Evolutionary conservation across 1,284 basidiomycete genomes (phyloP).

Genomic region (Ustilago tritici): DNA sequence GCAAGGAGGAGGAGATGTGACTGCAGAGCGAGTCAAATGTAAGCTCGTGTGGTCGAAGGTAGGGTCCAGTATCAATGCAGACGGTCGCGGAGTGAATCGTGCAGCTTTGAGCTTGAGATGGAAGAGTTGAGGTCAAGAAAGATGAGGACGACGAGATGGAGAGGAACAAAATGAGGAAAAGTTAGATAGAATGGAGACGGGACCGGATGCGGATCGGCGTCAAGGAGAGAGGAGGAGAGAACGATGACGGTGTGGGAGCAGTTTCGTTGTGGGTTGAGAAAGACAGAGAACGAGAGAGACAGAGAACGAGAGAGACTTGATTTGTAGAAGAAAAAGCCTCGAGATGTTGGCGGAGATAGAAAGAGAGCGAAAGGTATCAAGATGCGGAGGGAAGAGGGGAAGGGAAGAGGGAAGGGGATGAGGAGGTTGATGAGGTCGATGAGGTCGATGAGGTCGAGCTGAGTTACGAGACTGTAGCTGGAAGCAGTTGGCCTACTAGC

Average conservation of each 20-base stretch:
- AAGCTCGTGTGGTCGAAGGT: background rate
- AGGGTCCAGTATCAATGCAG: conserved; percentile 35
- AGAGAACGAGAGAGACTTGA: background rate
- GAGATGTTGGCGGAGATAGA: conserved; percentile 39
- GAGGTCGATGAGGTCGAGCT: background rate
- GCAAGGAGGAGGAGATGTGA: background rate
- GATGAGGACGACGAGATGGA: background rate
- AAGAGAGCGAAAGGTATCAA: conserved; percentile 10
- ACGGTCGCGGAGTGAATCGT: conserved; percentile 4
- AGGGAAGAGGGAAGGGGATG: background rate
- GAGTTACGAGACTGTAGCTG: background rate
- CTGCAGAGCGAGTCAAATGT: background rate
- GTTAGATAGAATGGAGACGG: conserved; percentile 8
- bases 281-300: background rate
- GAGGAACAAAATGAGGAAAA: conserved; percentile 1
- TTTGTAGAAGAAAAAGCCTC: conserved; percentile 18
- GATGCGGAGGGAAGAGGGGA: background rate
- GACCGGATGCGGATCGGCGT: conserved; percentile 33
- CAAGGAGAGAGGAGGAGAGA: conserved; percentile 1
- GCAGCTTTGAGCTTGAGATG: conserved; percentile 1
- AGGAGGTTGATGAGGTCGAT: too few relatives aligned
- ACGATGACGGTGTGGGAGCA: conserved; percentile 13
- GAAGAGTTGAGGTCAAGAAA: background rate
- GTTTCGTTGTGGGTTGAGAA: conserved; percentile 1
- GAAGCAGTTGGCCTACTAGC: background rate